These are phyloP conservation scores for Entomortierella chlamydospora DNA, from an alignment of 192 early-diverging fungal genomes.

Conservation along the genomic window DNA sequence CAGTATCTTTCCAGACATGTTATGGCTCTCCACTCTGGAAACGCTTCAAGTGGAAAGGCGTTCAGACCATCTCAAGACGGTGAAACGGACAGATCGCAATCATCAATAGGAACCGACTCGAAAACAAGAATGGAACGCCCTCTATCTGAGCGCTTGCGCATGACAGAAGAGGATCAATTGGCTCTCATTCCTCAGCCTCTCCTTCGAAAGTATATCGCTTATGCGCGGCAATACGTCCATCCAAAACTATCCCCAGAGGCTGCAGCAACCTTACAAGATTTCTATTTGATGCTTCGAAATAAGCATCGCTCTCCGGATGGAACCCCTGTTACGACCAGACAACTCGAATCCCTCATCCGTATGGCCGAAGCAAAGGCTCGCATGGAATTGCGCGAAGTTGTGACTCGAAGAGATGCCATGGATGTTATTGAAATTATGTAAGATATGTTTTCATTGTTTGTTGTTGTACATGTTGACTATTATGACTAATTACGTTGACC, in stretches of 20 bases:
- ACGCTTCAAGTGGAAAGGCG: neutral
- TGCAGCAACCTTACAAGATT: slow-evolving; percentile 70
- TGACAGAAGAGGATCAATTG: slow-evolving; percentile 67
- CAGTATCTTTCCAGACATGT: slow-evolving; percentile 83
- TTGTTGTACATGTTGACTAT: neutral
- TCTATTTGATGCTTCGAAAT: slow-evolving; percentile 76
- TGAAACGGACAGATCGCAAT: neutral
- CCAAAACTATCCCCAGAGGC: slow-evolving; percentile 75
- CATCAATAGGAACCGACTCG: slow-evolving; percentile 1
- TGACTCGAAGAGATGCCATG: slow-evolving; percentile 75
- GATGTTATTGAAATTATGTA: slow-evolving; percentile 87
- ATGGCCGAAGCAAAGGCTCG: slow-evolving; percentile 83
- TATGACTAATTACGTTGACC: slow-evolving; percentile 40
- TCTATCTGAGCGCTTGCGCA: slow-evolving; percentile 51
- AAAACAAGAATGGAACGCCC: slow-evolving; percentile 25
- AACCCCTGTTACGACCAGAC: slow-evolving; percentile 84
- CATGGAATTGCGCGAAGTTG: slow-evolving; percentile 78
- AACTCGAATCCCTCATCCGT: slow-evolving; percentile 84
- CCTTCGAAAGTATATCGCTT: slow-evolving; percentile 88
- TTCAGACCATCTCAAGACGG: slow-evolving; percentile 24
- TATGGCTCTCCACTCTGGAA: slow-evolving; percentile 75
- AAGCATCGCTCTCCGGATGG: slow-evolving; percentile 73
- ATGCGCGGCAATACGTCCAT: slow-evolving; percentile 82
- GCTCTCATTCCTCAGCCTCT: slow-evolving; percentile 72
- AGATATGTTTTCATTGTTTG: slow-evolving; percentile 29